Evolutionary conservation across 2,329 filamentous ascomycete species (phyloP), one percentile per base, ranked within the genome.

Genomic region (Stemphylium lycopersici): DNA sequence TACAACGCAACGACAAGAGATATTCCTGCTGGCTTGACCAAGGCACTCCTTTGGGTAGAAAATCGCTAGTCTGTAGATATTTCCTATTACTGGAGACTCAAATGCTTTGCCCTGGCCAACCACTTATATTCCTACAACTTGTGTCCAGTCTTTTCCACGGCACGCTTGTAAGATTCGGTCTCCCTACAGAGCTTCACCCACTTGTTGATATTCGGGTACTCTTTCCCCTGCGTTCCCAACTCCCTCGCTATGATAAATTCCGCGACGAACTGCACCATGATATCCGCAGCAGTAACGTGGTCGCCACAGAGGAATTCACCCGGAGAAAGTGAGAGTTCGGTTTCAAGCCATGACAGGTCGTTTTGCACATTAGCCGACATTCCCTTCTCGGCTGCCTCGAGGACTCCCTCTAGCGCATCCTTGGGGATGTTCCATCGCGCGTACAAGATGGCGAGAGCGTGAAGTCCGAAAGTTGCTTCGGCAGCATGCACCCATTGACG

Each of bases 311-410:
- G 40, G 45, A 78, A 81, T 44, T 66, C 68, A 2, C 72, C 74
- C 2, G 52, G 53, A n/a, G 70, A 74, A 52, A 75, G 69, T 7
- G 68, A 66, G 34, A 81, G 62, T 56, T 80, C 76, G 1, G 55
- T 54, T 37, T 81, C 77, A 20, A 82, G 65, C 72, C 76, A 80
- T 39, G 79, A 72, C 32, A 82, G 57, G 55, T 81, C 77, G 33
- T 77, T 79, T 16, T 74, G 66, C 1, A 81, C 73, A 51, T 81
- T 81, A n/a, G 59, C 64, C 10, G 73, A 68, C 59, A 80, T 56
- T 0, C 70, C 69, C 20, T 74, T 64, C 24, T 79, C 75, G 8
- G 76, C 75, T 66, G 15, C 72, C 72, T 10, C 4, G 67, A 65
- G 22, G 6, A 24, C 22, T 24, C 22, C 22, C 4, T 6, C 22